Base-by-base conservation (phyloP, 2,329 filamentous ascomycete species). In the Tothia fuscella region DNA sequence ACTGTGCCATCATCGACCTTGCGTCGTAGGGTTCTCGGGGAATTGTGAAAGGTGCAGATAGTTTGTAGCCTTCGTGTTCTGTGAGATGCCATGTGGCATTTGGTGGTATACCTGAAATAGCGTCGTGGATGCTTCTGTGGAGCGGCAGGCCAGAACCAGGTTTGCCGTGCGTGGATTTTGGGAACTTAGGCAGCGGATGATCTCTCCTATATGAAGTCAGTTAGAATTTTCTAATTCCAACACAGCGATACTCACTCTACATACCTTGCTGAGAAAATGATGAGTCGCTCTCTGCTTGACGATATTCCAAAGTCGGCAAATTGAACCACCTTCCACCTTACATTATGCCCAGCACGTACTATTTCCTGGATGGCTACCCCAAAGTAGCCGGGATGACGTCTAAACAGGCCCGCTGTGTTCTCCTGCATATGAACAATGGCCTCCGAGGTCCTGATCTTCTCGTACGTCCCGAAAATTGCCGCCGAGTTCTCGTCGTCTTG, bases 241-340 rank as follows among this genome's bases (percentile, higher is more conserved):
- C 12, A 7, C 2, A n/a, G 5, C 13, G 6, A 6, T 5, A 2
- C n/a, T 14, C 10, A 35, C 19, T 32, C n/a, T n/a, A n/a, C n/a
- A n/a, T 41, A 41, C 39, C 30, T 29, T n/a, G 39, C 9, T 24
- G 41, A 32, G 10, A 43, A 19, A 10, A 38, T 38, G 10, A 43
- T 25, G 2, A 43, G 21, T 6, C 41, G 41, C 19, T 36, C 21
- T 3, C 41, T 6, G 4, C 24, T 26, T 5, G 22, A 3, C 3
- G 34, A 9, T n/a, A 17, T 17, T 12, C 41, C 41, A 19, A 29
- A n/a, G n/a, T 43, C 19, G 1, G 29, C 14, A 21, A 43, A 43
- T 9, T 37, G 31, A n/a, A 25, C 32, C 5, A 43, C 24, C 24
- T 25, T 36, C 41, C 41, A 43, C 12, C 25, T 32, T 2, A 38